phyloP scores from a whole-genome alignment of 768 basidiomycete species.

The Sporobolomyces phaffii region DNA sequence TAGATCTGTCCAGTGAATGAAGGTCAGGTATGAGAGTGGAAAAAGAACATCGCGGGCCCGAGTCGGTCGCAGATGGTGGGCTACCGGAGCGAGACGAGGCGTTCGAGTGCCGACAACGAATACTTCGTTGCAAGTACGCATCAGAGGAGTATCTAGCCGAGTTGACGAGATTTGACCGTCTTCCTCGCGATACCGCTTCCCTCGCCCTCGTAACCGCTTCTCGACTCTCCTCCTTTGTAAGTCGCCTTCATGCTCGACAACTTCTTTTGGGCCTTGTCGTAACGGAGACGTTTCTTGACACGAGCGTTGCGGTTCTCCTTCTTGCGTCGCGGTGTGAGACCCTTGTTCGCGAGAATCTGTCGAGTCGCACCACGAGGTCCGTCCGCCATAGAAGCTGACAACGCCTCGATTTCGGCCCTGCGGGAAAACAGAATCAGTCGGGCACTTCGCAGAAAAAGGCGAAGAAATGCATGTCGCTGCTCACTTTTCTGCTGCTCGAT shows the following conservation, averaged over 20 bases:
- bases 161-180: slow-evolving; percentile 25
- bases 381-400: slow-evolving; percentile 42
- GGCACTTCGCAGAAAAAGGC: not conserved
- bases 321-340: slow-evolving; percentile 79
- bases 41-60: too few relatives aligned
- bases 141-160: slow-evolving; percentile 12
- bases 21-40: too few relatives aligned
- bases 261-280: slow-evolving; percentile 92
- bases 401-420: slow-evolving; percentile 25
- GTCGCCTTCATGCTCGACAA: slow-evolving; percentile 79
- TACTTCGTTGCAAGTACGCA: not conserved
- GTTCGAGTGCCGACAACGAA: not conserved
- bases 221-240: slow-evolving; percentile 76
- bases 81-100: not conserved
- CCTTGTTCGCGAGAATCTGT: slow-evolving; percentile 87
- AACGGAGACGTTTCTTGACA: slow-evolving; percentile 88
- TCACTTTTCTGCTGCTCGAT: slow-evolving; percentile 55
- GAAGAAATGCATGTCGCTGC: slow-evolving; percentile 42
- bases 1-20: too few relatives aligned
- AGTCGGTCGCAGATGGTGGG: too few relatives aligned
- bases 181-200: slow-evolving; percentile 57
- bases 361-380: slow-evolving; percentile 86
- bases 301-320: slow-evolving; percentile 92
- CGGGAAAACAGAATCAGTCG: not conserved
- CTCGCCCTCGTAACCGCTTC: slow-evolving; percentile 78